A percentile compares a stretch with the other conserved stretches of the same genome.
phyloP scores from a whole-genome alignment of 2,329 filamentous ascomycete genomes.

The Pseudogymnoascus sp. region DNA sequence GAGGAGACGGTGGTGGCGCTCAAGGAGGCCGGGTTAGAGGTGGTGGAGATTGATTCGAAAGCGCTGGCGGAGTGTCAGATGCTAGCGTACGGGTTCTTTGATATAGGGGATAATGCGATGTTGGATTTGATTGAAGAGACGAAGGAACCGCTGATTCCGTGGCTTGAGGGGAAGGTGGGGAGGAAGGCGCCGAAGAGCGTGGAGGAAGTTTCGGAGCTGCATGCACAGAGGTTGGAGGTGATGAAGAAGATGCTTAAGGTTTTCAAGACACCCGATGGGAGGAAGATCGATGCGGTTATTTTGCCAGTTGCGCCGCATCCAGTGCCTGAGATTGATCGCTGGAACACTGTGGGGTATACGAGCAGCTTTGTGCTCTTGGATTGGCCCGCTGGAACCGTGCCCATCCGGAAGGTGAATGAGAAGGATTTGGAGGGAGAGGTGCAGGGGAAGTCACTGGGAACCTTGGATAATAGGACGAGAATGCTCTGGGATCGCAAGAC shows the following conservation, averaged over 20 bases:
- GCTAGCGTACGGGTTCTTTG: constrained; percentile 52
- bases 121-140: constrained; percentile 50
- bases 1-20: constrained; percentile 38
- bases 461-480: constrained; percentile 55
- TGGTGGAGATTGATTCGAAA: constrained; percentile 51
- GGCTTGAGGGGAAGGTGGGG: constrained; percentile 47
- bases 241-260: constrained; percentile 51
- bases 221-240: constrained; percentile 44
- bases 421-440: constrained; percentile 48
- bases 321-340: constrained; percentile 54
- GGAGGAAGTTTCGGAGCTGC: constrained; percentile 43
- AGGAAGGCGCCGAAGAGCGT: constrained; percentile 42
- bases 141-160: constrained; percentile 52
- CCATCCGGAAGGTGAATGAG: constrained; percentile 43
- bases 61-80: constrained; percentile 49
- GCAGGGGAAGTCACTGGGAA: constrained; percentile 36
- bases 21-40: constrained; percentile 42
- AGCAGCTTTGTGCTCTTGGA: constrained; percentile 56
- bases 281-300: constrained; percentile 53
- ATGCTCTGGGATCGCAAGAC: constrained; percentile 34
- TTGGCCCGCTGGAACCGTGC: constrained; percentile 52
- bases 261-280: constrained; percentile 43
- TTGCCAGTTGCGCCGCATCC: constrained; percentile 59
- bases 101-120: constrained; percentile 47
- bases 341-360: constrained; percentile 57